Conservation (phyloP, 495 filamentous ascomycete species). For the Cudoniella acicularis region DNA sequence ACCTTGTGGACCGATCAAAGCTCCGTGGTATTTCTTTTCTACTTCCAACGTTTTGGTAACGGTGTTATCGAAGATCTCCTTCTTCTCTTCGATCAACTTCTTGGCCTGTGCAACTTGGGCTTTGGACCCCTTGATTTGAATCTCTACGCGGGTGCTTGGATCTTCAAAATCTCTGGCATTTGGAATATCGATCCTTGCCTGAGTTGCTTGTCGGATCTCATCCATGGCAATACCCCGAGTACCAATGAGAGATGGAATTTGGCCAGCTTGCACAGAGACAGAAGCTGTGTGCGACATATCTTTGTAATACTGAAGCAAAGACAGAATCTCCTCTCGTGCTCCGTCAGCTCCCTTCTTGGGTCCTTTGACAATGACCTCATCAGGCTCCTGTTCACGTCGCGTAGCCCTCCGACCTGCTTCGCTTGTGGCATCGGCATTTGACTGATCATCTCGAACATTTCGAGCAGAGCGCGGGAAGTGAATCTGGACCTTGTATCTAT, state of each 20-base stretch:
- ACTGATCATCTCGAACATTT: slow-evolving; percentile 61
- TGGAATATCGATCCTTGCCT: slow-evolving; percentile 87
- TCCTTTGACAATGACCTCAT: slow-evolving; percentile 89
- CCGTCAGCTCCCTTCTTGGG: slow-evolving; percentile 87
- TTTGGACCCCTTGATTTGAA: slow-evolving; percentile 87
- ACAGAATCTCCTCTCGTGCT: slow-evolving; percentile 84
- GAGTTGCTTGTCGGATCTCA: slow-evolving; percentile 74
- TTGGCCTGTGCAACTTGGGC: slow-evolving; percentile 85
- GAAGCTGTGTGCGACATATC: slow-evolving; percentile 76
- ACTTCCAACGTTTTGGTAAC: slow-evolving; percentile 79
- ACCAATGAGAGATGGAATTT: slow-evolving; percentile 86
- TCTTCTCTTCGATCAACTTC: slow-evolving; percentile 80
- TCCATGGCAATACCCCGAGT: slow-evolving; percentile 88
- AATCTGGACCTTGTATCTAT: slow-evolving; percentile 86
- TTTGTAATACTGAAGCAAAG: slow-evolving; percentile 77
- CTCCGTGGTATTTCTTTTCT: slow-evolving; percentile 86
- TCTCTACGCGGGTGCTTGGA: slow-evolving; percentile 66
- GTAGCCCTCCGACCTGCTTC: slow-evolving; percentile 60
- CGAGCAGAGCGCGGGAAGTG: slow-evolving; percentile 81
- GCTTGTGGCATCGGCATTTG: slow-evolving; percentile 62
- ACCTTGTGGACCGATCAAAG: slow-evolving; percentile 87
- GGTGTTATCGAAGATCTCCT: slow-evolving; percentile 79
- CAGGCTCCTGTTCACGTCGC: slow-evolving; percentile 70
- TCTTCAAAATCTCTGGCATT: slow-evolving; percentile 43
- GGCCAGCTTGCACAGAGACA: slow-evolving; percentile 80